Evolutionary conservation across 2,329 filamentous ascomycete species (phyloP), one percentile per base, ranked within the genome.

Genomic region (Sordariomycetes sp.): DNA sequence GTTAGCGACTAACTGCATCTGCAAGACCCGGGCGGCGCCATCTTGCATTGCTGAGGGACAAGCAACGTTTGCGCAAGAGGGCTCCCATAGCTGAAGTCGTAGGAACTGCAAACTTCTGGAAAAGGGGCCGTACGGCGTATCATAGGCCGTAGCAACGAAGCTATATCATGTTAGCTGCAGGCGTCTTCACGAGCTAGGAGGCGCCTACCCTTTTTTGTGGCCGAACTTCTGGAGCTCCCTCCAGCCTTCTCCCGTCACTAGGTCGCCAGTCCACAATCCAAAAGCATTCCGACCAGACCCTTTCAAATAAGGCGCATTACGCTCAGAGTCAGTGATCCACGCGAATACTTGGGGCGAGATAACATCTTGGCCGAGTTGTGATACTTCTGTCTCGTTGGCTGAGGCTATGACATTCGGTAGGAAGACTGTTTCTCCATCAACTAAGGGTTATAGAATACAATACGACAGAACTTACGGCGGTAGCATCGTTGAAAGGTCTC

Each of bases 41-140:
- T 82, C 75, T 16, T 72, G 68, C 79, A 84, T 84, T 18, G 72
- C 74, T 15, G 72, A 72, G 0, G 79, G 79, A 42, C 79, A 84
- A 0, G 72, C 71, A 4, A 77, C 75, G 40, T 73, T 70, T 2
- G 73, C 75, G 4, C 66, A 69, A 0, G 75, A 78, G 3, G 63
- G 64, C 10, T 66, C 61, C 69, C 77, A 82, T 2, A 82, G 54
- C 37, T 80, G 75, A 6, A 59, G 46, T 4, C 59, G 56, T 14
- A 75, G 54, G 46, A 80, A 82, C 45, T 82, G 75, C 6, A 79
- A 57, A 3, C 76, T 51, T 2, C 79, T 61, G 15, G 66, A 67
- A 44, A 72, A 72, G 2, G 62, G 58, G 0, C 60, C 66, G 33
- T 67, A 55, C 3, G 64, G 53, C 2, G 61, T 59, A 33, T 79